Evolutionary conservation across 1,284 basidiomycete genomes (phyloP), one percentile per base, ranked within the genome.

Genomic region (Tilletia horrida): DNA sequence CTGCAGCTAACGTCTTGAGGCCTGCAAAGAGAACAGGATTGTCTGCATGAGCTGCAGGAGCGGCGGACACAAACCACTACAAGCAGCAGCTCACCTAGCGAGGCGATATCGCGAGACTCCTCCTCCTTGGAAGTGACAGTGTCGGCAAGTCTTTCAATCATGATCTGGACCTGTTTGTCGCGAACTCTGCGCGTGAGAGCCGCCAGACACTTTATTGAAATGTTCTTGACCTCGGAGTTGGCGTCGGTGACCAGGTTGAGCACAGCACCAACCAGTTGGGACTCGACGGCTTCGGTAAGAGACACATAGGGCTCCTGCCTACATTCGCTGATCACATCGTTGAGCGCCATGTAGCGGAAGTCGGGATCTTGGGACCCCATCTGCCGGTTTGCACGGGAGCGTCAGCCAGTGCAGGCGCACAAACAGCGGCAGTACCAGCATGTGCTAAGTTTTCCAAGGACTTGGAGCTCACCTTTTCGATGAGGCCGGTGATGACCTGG

Each of bases 161-260:
- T 91, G 63, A 86, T 84, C 75, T 91, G 89, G 88, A 93, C 90
- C 80, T 93, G 89, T 35, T 85, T 80, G 79, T 92, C 90, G 70
- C 89, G 87, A 69, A 93, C 87, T 75, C 91, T 91, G 83, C 91
- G 91, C 83, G 94, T 89, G 74, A 95, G 85, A 72, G 90, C 88
- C 31, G 91, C 91, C 43, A 95, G 85, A 75, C 91, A 93, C 84
- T 93, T 92, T 16, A 96, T 94, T 1, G 93, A 92, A 80, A 93
- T 90, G 81, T 97, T 97, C 86, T 97, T 97, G 73, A 98, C 96
- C 84, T 98, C 95, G 16, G 92, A 92, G 76, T 96, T 97, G 83
- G 89, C 89, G 84, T 98, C 96, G 78, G 91, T 89, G 13, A 96
- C 89, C 25, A 95, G 86, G 25, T 88, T 85, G 25, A 97, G 85